Evolutionary conservation across 805 yeast species (phyloP), one percentile per base, ranked within the genome.

Genomic region (Yamadazyma laniorum): DNA sequence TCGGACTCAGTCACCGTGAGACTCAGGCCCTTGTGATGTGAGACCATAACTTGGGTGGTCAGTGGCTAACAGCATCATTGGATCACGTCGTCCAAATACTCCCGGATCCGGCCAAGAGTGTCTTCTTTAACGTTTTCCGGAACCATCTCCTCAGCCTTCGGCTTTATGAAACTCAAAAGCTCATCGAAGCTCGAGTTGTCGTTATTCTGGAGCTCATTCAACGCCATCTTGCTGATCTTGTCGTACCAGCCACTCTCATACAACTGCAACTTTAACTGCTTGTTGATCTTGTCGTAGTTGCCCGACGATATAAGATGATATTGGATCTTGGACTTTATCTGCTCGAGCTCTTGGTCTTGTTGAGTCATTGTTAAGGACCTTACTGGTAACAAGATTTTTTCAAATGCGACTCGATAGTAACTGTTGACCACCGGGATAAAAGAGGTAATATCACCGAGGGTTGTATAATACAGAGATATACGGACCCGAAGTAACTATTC

Each of bases 231-330:
- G 32, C 77, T 70, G 18, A 90, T 80, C 38, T 81, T 72, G 49
- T 87, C 95, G 43, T 77, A 79, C 97, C 97, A 90, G 5, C 96
- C 96, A 1, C 82, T 73, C 53, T 85, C 84, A 36, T 79, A 73
- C 8, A 90, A 71, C 51, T 76, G 77, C 39, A 80, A 71, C 49
- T 79, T 78, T 42, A 90, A 63, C 33, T 73, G 68, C 35, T 75
- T 74, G 34, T 83, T 80, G 39, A 87, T 82, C 70, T 74, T 71
- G 44, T 85, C 91, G 59, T 88, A 88, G 60, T 82, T 85, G 0
- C 96, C 96, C 19, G 87, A 75, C 21, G 80, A 74, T 3, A 87
- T 78, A 26, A 88, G 71, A 51, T 79, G 80, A 41, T 77, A 77
- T 50, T 84, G 87, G 31, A 87, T 82, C 51, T 80, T 78, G 6